These are phyloP conservation scores for Alternaria sp. DNA, from an alignment of 2,329 filamentous ascomycete species.

Conservation along the genomic window DNA sequence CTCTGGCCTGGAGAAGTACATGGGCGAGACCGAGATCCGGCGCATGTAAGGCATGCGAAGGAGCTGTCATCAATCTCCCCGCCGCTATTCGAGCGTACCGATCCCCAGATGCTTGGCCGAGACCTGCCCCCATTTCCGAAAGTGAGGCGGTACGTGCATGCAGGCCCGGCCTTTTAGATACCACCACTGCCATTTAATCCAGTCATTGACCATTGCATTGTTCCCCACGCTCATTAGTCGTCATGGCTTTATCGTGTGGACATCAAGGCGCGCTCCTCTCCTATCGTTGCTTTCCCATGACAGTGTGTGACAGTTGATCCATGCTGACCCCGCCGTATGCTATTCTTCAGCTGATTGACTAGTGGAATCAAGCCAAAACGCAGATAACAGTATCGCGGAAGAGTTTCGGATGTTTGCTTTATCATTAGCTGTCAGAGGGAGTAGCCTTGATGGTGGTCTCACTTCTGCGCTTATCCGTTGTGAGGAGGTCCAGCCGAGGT, in stretches of 20 bases:
- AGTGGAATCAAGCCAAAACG: not conserved
- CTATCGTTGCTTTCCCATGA: slow-evolving; percentile 30
- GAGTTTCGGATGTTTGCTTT: not conserved
- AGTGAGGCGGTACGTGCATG: slow-evolving; percentile 32
- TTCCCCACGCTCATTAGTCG: slow-evolving; percentile 33
- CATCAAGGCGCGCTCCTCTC: slow-evolving; percentile 17
- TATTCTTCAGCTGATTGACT: slow-evolving; percentile 12
- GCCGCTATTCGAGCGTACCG: not conserved
- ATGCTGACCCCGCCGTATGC: slow-evolving; percentile 4
- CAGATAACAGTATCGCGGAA: not conserved
- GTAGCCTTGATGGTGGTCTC: slow-evolving; percentile 1
- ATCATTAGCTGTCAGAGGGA: not conserved
- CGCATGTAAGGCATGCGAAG: slow-evolving; percentile 66
- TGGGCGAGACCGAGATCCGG: slow-evolving; percentile 84
- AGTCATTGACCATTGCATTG: slow-evolving; percentile 31
- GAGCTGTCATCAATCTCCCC: not conserved
- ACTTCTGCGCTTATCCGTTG: slow-evolving; percentile 14
- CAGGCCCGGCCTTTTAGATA: slow-evolving; percentile 32
- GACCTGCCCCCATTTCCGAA: slow-evolving; percentile 20
- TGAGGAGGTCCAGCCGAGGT: slow-evolving; percentile 40
- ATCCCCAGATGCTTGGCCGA: slow-evolving; percentile 9
- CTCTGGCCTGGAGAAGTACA: slow-evolving; percentile 80
- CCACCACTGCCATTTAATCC: slow-evolving; percentile 28
- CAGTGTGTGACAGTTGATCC: slow-evolving; percentile 16
- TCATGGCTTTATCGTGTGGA: slow-evolving; percentile 30